Percentiles rank a stretch among this genome's conserved stretches.
phyloP scores from a whole-genome alignment of 768 basidiomycete genomes.

The Calocybe indica region DNA sequence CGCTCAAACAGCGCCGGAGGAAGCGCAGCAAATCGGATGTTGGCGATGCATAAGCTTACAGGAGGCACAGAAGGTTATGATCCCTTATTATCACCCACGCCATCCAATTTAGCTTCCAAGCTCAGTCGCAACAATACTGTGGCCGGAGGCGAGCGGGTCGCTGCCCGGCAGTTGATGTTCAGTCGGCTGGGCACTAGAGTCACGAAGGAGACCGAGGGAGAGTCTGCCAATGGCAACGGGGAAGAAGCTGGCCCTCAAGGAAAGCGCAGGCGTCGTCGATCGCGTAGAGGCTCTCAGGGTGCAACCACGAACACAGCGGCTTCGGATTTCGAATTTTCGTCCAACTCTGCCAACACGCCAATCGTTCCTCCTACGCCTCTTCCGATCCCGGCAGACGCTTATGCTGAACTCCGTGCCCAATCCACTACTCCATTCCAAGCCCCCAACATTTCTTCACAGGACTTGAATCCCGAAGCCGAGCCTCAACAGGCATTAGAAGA shows the following conservation, averaged over 20 bases:
- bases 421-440: slow-evolving; percentile 39
- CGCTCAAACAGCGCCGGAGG: slow-evolving; percentile 91
- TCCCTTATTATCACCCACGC: slow-evolving; percentile 52
- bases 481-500: slow-evolving; percentile 11
- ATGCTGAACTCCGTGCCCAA: slow-evolving; percentile 33
- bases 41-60: slow-evolving; percentile 83
- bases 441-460: slow-evolving; percentile 24
- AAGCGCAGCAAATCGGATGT: slow-evolving; percentile 55
- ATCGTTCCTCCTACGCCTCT: slow-evolving; percentile 46
- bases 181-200: slow-evolving; percentile 54
- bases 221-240: slow-evolving; percentile 55
- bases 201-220: slow-evolving; percentile 56
- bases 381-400: slow-evolving; percentile 32
- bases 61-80: slow-evolving; percentile 68
- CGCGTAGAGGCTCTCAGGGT: slow-evolving; percentile 37
- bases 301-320: slow-evolving; percentile 43
- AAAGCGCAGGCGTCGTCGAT: slow-evolving; percentile 54
- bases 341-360: slow-evolving; percentile 57
- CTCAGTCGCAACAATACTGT: slow-evolving; percentile 75
- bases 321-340: slow-evolving; percentile 45
- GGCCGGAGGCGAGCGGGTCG: slow-evolving; percentile 73
- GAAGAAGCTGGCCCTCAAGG: slow-evolving; percentile 41
- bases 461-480: slow-evolving; percentile 16
- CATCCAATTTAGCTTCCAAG: slow-evolving; percentile 32
- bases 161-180: slow-evolving; percentile 64